phyloP scores from a whole-genome alignment of 2,329 filamentous ascomycete species.

The Hansfordia pulvinata region DNA sequence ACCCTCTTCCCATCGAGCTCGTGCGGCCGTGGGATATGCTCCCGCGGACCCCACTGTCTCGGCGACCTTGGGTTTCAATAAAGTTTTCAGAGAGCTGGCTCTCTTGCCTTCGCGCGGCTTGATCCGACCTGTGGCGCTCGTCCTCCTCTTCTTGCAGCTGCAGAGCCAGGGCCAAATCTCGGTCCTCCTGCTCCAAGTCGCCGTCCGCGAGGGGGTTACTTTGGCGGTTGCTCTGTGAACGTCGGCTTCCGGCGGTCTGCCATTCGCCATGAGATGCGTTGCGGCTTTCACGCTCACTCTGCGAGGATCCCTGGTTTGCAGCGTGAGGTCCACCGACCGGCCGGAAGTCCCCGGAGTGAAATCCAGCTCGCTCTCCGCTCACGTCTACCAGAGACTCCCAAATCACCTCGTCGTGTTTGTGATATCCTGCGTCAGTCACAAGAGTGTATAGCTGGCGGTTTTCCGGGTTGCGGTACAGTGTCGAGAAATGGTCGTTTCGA shows the following conservation, averaged over 20 bases:
- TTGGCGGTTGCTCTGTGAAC: conserved; percentile 11
- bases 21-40: neutral
- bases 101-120: conserved; percentile 50
- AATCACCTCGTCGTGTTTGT: conserved; percentile 76
- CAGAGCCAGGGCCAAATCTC: conserved; percentile 75
- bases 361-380: conserved; percentile 68
- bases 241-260: conserved; percentile 37
- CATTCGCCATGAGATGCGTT: conserved; percentile 26
- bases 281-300: conserved; percentile 7
- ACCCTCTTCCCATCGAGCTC: no score
- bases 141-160: conserved; percentile 95
- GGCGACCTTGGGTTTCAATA: conserved; percentile 48
- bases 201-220: conserved; percentile 20
- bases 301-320: conserved; percentile 8
- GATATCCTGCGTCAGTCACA: conserved; percentile 88
- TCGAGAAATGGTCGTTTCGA: conserved; percentile 94
- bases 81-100: conserved; percentile 55
- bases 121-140: conserved; percentile 50
- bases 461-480: conserved; percentile 75
- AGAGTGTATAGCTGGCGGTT: conserved; percentile 65
- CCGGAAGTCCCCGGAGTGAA: conserved; percentile 83
- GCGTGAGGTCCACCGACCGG: conserved; percentile 51
- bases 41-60: conserved; percentile 10
- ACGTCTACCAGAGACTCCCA: conserved; percentile 92
- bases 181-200: conserved; percentile 75